Percentiles rank a stretch among this genome's conserved stretches.
phyloP scores from a whole-genome alignment of 2,329 filamentous ascomycete species.

The Juglanconis sp. region DNA sequence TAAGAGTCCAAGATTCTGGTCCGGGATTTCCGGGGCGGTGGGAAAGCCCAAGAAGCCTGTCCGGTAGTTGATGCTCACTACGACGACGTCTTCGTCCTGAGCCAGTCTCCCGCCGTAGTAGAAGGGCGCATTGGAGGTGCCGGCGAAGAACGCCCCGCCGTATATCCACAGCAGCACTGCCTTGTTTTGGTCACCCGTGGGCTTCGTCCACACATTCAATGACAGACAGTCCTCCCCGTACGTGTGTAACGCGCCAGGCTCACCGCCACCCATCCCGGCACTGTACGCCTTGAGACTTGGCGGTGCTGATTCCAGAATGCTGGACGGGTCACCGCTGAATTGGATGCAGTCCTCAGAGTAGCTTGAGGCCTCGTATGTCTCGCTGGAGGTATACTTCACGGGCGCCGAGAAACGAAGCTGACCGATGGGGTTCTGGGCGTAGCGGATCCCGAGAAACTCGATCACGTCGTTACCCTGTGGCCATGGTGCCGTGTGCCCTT shows the following conservation, averaged over 20 bases:
- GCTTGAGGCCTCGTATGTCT: no score
- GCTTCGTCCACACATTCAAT: no score
- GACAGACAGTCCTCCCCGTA: no score
- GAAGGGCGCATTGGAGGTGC: neutral
- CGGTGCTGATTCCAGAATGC: no score
- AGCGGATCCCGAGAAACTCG: slow-evolving; percentile 9
- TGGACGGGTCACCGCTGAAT: no score
- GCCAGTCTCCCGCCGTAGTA: slow-evolving; percentile 1
- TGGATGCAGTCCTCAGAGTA: no score
- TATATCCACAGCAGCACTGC: neutral
- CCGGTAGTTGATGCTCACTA: slow-evolving; percentile 1
- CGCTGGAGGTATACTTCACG: no score
- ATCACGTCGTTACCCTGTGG: neutral
- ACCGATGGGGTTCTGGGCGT: slow-evolving; percentile 1
- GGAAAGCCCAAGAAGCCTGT: slow-evolving; percentile 6
- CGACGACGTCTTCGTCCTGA: slow-evolving; percentile 5
- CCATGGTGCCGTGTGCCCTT: neutral
- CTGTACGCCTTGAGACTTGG: no score
- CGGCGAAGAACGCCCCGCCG: neutral
- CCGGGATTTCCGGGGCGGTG: neutral
- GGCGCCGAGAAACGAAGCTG: neutral
- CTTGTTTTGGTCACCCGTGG: no score
- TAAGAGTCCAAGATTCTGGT: slow-evolving; percentile 3
- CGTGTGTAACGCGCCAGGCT: no score
- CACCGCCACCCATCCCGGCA: no score